A percentile compares a stretch with the other conserved stretches of the same genome.
These are phyloP conservation scores for Lactarius sp. DNA, from an alignment of 768 basidiomycete species.

Conservation along the genomic window DNA sequence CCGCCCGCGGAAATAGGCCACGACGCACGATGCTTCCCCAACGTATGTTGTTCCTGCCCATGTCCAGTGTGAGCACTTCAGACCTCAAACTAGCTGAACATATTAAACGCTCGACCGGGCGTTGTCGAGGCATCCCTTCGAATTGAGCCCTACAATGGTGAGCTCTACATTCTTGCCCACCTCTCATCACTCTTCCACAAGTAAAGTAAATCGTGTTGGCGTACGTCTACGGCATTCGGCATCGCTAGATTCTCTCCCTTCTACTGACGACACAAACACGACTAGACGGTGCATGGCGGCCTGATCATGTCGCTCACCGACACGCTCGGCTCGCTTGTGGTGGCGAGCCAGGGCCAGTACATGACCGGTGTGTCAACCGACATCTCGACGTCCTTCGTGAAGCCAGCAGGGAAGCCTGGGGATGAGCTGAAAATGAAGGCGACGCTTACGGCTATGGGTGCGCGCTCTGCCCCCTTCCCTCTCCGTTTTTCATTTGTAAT, in stretches of 20 bases:
- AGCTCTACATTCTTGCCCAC: slow-evolving; percentile 25
- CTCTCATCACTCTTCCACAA: neutral
- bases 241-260: neutral
- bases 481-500: neutral
- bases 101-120: slow-evolving; percentile 68
- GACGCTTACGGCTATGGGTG: slow-evolving; percentile 65
- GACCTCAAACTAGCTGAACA: slow-evolving; percentile 47
- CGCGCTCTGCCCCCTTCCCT: slow-evolving; percentile 1
- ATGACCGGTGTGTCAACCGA: slow-evolving; percentile 90
- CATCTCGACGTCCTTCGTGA: slow-evolving; percentile 70
- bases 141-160: slow-evolving; percentile 72
- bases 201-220: slow-evolving; percentile 74
- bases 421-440: slow-evolving; percentile 64
- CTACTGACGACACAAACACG: neutral
- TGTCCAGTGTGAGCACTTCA: neutral
- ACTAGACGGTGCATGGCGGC: slow-evolving; percentile 68
- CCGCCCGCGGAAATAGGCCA: slow-evolving; percentile 47
- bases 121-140: slow-evolving; percentile 61
- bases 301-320: slow-evolving; percentile 79
- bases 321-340: slow-evolving; percentile 78
- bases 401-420: slow-evolving; percentile 67
- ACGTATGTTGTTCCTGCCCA: slow-evolving; percentile 40
- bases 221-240: slow-evolving; percentile 39
- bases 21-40: slow-evolving; percentile 74
- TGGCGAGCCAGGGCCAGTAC: slow-evolving; percentile 74